Conservation (phyloP, 345 rosid species). For the Citrus reticulata region DNA sequence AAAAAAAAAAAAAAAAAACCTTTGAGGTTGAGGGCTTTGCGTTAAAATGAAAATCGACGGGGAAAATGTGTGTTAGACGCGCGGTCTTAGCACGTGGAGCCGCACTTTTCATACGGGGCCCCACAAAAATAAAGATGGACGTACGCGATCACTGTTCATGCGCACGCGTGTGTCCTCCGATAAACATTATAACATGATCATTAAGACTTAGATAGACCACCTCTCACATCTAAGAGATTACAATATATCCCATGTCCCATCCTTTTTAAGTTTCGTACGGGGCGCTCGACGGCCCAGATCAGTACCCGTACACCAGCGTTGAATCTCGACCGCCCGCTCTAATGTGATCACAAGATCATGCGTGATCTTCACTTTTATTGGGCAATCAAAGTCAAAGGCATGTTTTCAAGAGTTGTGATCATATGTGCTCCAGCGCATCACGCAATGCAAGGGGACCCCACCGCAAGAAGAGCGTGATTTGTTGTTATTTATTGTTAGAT, state of each 20-base stretch:
- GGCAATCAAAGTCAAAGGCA: constrained; percentile 5
- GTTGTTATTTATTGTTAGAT: no score
- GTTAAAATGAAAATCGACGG: no score
- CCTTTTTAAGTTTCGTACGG: not conserved
- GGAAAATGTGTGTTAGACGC: not conserved
- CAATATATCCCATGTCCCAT: constrained; percentile 1
- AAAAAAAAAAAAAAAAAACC: no score
- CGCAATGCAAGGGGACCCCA: not conserved
- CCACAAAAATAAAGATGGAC: constrained; percentile 17
- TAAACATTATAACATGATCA: constrained; percentile 32
- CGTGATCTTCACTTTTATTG: constrained; percentile 9
- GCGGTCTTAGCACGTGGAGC: not conserved
- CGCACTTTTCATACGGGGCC: constrained; percentile 10
- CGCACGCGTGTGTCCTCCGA: constrained; percentile 33
- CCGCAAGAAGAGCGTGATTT: not conserved
- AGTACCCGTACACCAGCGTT: not conserved
- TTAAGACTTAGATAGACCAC: constrained; percentile 14
- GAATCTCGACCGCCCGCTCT: constrained; percentile 13
- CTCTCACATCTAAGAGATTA: constrained; percentile 21
- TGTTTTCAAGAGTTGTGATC: constrained; percentile 1
- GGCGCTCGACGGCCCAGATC: not conserved
- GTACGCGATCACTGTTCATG: constrained; percentile 27
- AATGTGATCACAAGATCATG: not conserved
- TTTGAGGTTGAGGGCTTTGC: no score
- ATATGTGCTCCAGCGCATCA: not conserved